Percentiles rank a stretch among this genome's conserved stretches.
Evolutionary conservation across 1,284 basidiomycete species (phyloP).

Genomic region (Calocybe gambosa): DNA sequence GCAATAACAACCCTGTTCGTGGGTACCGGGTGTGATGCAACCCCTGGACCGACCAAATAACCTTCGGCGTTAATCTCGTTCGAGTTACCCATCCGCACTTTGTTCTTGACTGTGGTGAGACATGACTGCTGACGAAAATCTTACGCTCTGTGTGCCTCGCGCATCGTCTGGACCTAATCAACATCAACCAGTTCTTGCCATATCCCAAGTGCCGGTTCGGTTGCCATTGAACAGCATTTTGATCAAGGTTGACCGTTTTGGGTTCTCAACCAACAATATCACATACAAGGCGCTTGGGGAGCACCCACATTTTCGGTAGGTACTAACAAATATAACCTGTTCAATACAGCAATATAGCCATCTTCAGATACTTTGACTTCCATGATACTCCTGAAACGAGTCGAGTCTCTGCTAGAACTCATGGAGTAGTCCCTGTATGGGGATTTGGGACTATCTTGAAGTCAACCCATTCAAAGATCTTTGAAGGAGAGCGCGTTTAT

Average conservation of each 20-base stretch:
- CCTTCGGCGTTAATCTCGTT: slow-evolving; percentile 14
- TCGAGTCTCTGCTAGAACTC: slow-evolving; percentile 36
- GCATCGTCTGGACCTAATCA: slow-evolving; percentile 26
- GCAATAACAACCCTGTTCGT: not conserved
- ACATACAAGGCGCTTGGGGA: slow-evolving; percentile 58
- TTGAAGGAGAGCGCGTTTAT: slow-evolving; percentile 51
- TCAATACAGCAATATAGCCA: not conserved
- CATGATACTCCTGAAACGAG: slow-evolving; percentile 37
- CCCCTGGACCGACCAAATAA: not conserved
- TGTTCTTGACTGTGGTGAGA: slow-evolving; percentile 2
- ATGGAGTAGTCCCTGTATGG: slow-evolving; percentile 63
- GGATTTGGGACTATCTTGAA: slow-evolving; percentile 51
- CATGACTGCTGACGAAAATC: slow-evolving; percentile 16
- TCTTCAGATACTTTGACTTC: slow-evolving; percentile 57
- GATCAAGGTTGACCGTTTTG: slow-evolving; percentile 54
- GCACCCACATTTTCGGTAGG: slow-evolving; percentile 53
- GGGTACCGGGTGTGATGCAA: slow-evolving; percentile 4
- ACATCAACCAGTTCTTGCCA: slow-evolving; percentile 23
- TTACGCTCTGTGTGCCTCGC: slow-evolving; percentile 31
- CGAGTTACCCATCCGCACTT: not conserved
- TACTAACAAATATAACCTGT: slow-evolving; percentile 1
- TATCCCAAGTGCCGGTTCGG: slow-evolving; percentile 22
- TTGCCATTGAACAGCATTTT: slow-evolving; percentile 45
- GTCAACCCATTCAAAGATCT: slow-evolving; percentile 42
- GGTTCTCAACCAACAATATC: slow-evolving; percentile 61